Evolutionary conservation across 257 asterid genomes (phyloP).

Genomic region (Solanum ossicruentum): DNA sequence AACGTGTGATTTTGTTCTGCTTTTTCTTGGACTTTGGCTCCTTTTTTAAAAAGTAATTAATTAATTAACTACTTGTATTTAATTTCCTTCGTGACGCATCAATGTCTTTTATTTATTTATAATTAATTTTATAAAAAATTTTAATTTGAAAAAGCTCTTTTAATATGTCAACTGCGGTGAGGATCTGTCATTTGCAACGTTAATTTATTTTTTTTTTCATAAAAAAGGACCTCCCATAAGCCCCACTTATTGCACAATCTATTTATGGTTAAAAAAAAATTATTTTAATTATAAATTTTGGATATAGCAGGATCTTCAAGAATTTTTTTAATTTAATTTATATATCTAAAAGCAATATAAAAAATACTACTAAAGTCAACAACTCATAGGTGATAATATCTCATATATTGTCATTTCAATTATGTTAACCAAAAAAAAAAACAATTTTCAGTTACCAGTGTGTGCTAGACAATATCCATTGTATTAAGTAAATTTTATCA

Average conservation of each 20-base stretch:
- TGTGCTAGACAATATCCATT: background rate
- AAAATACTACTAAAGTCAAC: background rate
- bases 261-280: too few relatives aligned
- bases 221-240: background rate
- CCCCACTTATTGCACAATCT: background rate
- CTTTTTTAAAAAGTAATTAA: background rate
- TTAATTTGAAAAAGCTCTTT: background rate
- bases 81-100: background rate
- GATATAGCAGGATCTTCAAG: too few relatives aligned
- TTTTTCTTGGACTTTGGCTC: constrained; percentile 9
- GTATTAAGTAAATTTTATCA: background rate
- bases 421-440: too few relatives aligned
- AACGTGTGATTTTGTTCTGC: constrained; percentile 4
- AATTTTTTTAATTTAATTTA: too few relatives aligned
- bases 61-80: background rate
- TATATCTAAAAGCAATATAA: too few relatives aligned
- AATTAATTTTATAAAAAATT: too few relatives aligned
- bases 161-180: background rate
- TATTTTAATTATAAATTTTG: too few relatives aligned
- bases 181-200: background rate
- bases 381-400: background rate
- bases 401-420: too few relatives aligned
- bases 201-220: background rate
- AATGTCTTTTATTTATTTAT: background rate
- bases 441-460: background rate